Conservation (phyloP, 768 basidiomycete species). For the Leccinellum albellum region DNA sequence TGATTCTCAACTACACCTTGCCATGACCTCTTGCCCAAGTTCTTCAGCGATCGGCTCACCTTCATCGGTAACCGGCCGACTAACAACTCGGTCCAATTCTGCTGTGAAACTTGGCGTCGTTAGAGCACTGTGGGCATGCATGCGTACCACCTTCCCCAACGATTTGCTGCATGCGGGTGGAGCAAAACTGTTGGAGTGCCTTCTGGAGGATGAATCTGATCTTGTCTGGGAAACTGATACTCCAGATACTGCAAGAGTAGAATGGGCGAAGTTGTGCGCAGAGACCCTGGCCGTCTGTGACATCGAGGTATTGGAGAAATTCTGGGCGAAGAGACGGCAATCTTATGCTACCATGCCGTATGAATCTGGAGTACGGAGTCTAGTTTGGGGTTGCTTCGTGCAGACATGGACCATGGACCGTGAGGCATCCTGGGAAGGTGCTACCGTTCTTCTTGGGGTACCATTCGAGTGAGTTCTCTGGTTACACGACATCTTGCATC, state of each 20-base stretch:
- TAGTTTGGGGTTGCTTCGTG: constrained; percentile 56
- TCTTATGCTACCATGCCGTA: constrained; percentile 29
- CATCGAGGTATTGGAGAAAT: constrained; percentile 42
- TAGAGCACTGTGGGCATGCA: constrained; percentile 53
- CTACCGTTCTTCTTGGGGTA: constrained; percentile 47
- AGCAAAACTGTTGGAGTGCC: constrained; percentile 43
- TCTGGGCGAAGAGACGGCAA: constrained; percentile 41
- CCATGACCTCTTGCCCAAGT: constrained; percentile 23
- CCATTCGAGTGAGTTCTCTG: constrained; percentile 56
- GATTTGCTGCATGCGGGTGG: constrained; percentile 42
- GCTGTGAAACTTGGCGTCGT: constrained; percentile 57
- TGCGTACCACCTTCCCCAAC: constrained; percentile 41
- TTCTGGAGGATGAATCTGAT: constrained; percentile 46
- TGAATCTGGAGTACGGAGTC: constrained; percentile 39
- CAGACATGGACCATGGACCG: constrained; percentile 50
- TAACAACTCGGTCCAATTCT: constrained; percentile 32
- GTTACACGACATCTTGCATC: background rate
- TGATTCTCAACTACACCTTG: constrained; percentile 44
- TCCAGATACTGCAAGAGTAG: constrained; percentile 42
- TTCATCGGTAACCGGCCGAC: constrained; percentile 4
- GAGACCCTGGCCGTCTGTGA: constrained; percentile 51
- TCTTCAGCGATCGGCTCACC: constrained; percentile 7
- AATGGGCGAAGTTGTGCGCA: constrained; percentile 61
- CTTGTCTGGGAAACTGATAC: constrained; percentile 42
- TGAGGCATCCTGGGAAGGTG: constrained; percentile 51